Conservation (phyloP, 148 eudicot genomes). For the Rhododendron ferrugineum region DNA sequence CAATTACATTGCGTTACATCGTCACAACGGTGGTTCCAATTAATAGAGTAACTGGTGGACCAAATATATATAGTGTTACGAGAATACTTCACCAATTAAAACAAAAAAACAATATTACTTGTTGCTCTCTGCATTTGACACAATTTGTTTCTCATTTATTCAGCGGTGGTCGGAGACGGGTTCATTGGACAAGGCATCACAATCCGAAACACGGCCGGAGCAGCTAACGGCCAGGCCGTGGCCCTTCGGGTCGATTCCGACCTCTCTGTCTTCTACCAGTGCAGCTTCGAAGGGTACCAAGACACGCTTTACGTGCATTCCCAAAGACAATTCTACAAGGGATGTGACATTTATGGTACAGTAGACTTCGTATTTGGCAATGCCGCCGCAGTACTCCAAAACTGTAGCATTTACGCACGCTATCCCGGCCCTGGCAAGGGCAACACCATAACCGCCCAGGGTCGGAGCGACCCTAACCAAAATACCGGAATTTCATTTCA, state of each 20-base stretch:
- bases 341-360: conserved; percentile 66
- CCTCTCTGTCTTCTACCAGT: conserved; percentile 72
- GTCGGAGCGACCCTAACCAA: conserved; percentile 70
- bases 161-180: conserved; percentile 53
- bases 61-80: no score
- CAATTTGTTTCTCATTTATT: background rate
- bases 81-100: no score
- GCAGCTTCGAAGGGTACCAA: conserved; percentile 80
- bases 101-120: background rate
- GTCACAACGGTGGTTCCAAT: no score
- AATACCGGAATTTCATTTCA: conserved; percentile 74
- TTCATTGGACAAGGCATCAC: conserved; percentile 80
- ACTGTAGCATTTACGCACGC: conserved; percentile 57
- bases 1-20: no score
- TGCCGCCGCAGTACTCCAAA: conserved; percentile 64
- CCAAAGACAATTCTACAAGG: conserved; percentile 60
- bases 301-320: conserved; percentile 74
- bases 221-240: conserved; percentile 70
- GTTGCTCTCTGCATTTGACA: background rate
- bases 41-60: no score
- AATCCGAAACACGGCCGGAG: conserved; percentile 68
- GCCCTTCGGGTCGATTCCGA: conserved; percentile 70
- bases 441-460: conserved; percentile 75
- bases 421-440: conserved; percentile 31
- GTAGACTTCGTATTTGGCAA: conserved; percentile 80